These are phyloP conservation scores for Fusarium guadeloupense DNA, from an alignment of 2,329 filamentous ascomycete genomes.

Conservation along the genomic window DNA sequence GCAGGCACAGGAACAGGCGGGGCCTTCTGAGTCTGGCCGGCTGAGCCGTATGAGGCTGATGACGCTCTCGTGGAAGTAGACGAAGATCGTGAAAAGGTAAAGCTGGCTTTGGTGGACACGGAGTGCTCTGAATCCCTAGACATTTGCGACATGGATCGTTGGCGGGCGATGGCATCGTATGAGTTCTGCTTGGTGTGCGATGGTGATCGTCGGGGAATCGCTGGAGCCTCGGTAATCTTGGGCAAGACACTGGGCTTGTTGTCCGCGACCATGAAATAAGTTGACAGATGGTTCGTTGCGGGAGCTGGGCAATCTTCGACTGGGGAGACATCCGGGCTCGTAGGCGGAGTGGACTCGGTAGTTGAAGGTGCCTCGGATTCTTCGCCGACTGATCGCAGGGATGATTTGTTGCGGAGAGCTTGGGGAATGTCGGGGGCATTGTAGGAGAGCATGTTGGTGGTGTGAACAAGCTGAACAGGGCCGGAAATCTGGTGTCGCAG, in stretches of 20 bases:
- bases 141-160: conserved; percentile 68
- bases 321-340: conserved; percentile 72
- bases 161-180: conserved; percentile 76
- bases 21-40: conserved; percentile 43
- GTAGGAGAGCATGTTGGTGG: conserved; percentile 96
- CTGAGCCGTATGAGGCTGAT: conserved; percentile 54
- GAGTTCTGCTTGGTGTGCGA: conserved; percentile 89
- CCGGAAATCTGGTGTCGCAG: conserved; percentile 82
- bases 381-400: conserved; percentile 62
- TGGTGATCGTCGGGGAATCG: conserved; percentile 79
- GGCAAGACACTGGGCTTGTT: conserved; percentile 53
- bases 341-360: conserved; percentile 68
- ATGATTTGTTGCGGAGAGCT: conserved; percentile 57
- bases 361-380: conserved; percentile 75
- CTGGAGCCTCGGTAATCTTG: conserved; percentile 52
- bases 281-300: conserved; percentile 73
- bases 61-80: conserved; percentile 65
- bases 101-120: conserved; percentile 65
- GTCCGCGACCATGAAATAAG: conserved; percentile 68
- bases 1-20: conserved; percentile 46
- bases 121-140: conserved; percentile 64
- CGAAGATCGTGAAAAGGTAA: conserved; percentile 65
- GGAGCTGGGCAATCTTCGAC: conserved; percentile 64
- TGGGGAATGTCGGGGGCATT: conserved; percentile 84
- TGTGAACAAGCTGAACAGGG: conserved; percentile 87